Conservation (phyloP, 345 rosid species). For the Ricinus communis region DNA sequence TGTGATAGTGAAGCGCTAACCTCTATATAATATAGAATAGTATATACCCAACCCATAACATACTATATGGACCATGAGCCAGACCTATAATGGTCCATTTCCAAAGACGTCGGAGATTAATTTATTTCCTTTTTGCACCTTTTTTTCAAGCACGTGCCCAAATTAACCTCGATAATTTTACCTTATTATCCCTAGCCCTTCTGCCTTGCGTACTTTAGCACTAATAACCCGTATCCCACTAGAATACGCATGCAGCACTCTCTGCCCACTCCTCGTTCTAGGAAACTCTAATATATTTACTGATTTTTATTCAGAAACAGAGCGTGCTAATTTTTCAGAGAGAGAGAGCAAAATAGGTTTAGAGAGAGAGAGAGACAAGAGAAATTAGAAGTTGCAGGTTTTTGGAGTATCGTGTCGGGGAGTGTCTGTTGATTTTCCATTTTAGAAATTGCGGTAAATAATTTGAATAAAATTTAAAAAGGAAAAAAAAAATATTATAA, state of each 20-base stretch:
- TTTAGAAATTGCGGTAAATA: no score
- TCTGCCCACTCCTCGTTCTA: conserved; percentile 10
- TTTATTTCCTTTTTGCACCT: background rate
- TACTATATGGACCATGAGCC: background rate
- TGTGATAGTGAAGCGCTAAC: no score
- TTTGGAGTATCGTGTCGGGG: conserved; percentile 75
- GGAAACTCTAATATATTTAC: conserved; percentile 9
- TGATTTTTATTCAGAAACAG: background rate
- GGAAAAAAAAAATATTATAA: background rate
- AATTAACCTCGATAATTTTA: background rate
- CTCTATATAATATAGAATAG: no score
- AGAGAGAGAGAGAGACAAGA: conserved; percentile 18
- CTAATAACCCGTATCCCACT: background rate
- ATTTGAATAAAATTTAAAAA: background rate
- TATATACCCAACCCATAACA: no score
- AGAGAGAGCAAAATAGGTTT: background rate
- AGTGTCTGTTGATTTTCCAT: conserved; percentile 30
- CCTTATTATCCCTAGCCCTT: no score
- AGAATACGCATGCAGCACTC: conserved; percentile 22
- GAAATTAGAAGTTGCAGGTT: conserved; percentile 49
- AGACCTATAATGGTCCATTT: conserved; percentile 6
- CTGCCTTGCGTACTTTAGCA: conserved; percentile 32
- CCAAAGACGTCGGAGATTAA: conserved; percentile 38
- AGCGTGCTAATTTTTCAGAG: background rate
- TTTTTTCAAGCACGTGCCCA: background rate